Conservation (phyloP, 202 grass and related monocot species). For the Digitaria exilis region DNA sequence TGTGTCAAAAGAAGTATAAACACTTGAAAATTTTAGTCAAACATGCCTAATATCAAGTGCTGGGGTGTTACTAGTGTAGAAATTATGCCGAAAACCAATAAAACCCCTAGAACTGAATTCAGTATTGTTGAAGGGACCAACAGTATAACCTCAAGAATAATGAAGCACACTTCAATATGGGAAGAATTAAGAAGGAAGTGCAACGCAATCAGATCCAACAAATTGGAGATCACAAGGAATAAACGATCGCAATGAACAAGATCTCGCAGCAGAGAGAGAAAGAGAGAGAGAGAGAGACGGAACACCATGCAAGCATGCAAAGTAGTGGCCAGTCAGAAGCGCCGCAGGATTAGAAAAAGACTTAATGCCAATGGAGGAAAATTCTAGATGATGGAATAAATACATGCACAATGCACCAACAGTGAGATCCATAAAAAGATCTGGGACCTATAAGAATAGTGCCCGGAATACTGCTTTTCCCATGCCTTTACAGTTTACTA, state of each 20-base stretch:
- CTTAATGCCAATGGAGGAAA: slow-evolving; percentile 33
- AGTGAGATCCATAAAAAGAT: slow-evolving; percentile 69
- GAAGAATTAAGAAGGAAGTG: neutral
- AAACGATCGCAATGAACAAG: neutral
- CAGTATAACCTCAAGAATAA: slow-evolving; percentile 2
- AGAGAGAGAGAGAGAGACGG: too few species aligned
- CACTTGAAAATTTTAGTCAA: neutral
- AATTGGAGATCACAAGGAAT: neutral
- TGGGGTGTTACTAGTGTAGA: too few species aligned
- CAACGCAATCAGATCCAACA: neutral
- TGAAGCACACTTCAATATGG: neutral
- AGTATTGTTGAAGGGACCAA: neutral
- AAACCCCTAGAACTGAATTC: neutral
- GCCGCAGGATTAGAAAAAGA: slow-evolving; percentile 7
- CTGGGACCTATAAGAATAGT: slow-evolving; percentile 71
- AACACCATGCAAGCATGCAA: neutral
- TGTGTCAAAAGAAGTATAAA: neutral
- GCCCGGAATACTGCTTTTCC: slow-evolving; percentile 62
- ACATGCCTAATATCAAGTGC: neutral
- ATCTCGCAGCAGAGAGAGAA: neutral
- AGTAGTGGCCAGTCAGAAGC: slow-evolving; percentile 19
- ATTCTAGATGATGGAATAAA: slow-evolving; percentile 52
- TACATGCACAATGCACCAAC: slow-evolving; percentile 63
- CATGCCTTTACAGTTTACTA: slow-evolving; percentile 65
- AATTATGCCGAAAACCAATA: neutral